Percentiles rank a stretch among this genome's conserved stretches.
phyloP scores from a whole-genome alignment of 2,329 filamentous ascomycete species.

The Neopestalotiopsis rosae region DNA sequence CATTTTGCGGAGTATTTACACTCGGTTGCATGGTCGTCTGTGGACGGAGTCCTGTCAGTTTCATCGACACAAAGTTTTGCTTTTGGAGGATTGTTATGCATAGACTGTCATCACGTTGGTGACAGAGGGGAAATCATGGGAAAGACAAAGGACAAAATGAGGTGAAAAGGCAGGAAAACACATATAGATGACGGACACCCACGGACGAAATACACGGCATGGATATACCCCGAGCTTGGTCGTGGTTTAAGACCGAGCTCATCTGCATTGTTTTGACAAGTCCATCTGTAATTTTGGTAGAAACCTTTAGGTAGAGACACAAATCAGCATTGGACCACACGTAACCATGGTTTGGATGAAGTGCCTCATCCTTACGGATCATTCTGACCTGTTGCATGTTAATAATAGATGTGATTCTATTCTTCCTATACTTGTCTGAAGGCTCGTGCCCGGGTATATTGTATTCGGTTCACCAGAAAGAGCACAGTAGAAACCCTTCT shows the following conservation, averaged over 20 bases:
- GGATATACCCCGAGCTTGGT: slow-evolving; percentile 15
- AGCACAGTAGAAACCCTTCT: not conserved
- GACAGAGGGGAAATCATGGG: too few species aligned
- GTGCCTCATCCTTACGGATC: not conserved
- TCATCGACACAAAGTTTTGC: too few species aligned
- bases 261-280: slow-evolving; percentile 1
- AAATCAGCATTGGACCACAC: not conserved
- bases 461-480: too few species aligned
- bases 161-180: not conserved
- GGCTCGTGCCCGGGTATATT: not conserved
- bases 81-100: too few species aligned
- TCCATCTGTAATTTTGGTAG: slow-evolving; percentile 4
- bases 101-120: too few species aligned
- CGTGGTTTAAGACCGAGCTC: not conserved
- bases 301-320: slow-evolving; percentile 3
- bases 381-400: too few species aligned
- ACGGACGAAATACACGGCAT: slow-evolving; percentile 5
- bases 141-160: not conserved
- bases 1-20: too few species aligned
- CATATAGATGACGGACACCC: not conserved
- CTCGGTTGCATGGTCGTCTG: not conserved
- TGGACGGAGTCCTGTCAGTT: not conserved
- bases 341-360: not conserved
- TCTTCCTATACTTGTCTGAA: too few species aligned
- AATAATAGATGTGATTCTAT: too few species aligned